These are phyloP conservation scores for Spathaspora sp. DNA, from an alignment of 805 yeast genomes.

Conservation along the genomic window DNA sequence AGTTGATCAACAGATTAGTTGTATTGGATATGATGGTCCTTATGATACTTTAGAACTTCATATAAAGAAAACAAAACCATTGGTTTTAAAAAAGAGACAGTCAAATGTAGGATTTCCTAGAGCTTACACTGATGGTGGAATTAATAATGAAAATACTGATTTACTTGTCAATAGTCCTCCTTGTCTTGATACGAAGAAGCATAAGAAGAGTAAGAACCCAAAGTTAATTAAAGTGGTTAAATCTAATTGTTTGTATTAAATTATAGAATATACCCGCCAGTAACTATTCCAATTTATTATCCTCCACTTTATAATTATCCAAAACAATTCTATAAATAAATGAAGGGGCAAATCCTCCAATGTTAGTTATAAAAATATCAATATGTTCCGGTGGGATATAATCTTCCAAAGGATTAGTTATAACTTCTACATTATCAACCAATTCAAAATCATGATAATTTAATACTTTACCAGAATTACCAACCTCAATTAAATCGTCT, in stretches of 20 bases:
- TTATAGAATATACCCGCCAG: no score
- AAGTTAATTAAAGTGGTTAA: not conserved
- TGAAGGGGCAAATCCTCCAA: conserved; percentile 95
- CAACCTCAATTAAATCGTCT: conserved; percentile 82
- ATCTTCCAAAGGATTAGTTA: conserved; percentile 82
- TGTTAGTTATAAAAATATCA: conserved; percentile 89
- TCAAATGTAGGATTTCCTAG: not conserved
- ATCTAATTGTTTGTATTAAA: not conserved
- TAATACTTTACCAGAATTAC: conserved; percentile 86
- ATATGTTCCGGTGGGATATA: conserved; percentile 92
- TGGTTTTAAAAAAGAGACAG: not conserved
- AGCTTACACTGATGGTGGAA: not conserved
- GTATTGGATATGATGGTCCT: not conserved
- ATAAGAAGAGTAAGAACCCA: not conserved
- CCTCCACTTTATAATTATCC: conserved; percentile 88
- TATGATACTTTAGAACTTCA: not conserved
- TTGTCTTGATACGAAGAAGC: not conserved
- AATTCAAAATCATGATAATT: conserved; percentile 68
- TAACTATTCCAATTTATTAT: conserved; percentile 54
- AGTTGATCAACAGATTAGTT: conserved; percentile 4
- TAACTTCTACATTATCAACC: conserved; percentile 70
- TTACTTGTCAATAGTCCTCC: not conserved
- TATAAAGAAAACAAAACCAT: not conserved
- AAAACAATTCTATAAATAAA: conserved; percentile 92
- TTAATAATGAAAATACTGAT: not conserved